Conservation (phyloP, 2,329 filamentous ascomycete species). For the Aspergillus pseudoviridinutans region DNA sequence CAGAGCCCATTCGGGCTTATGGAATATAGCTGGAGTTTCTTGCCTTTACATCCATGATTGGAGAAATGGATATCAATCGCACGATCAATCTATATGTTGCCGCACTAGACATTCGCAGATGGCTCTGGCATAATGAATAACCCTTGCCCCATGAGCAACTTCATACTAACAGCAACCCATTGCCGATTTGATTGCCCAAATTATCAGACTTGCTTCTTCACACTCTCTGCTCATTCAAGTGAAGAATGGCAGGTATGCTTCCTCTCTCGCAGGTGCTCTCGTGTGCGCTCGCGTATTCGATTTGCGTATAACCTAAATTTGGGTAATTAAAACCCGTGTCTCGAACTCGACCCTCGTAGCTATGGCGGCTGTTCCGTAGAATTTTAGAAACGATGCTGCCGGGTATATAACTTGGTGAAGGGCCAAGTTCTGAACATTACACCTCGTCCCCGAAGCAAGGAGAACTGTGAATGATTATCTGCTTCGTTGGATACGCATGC, state of each 20-base stretch:
- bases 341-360: neutral
- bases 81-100: constrained; percentile 50
- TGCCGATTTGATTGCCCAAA: neutral
- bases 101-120: constrained; percentile 11
- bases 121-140: neutral
- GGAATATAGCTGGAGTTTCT: constrained; percentile 11
- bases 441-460: neutral
- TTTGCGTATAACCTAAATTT: neutral
- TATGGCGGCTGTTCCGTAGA: neutral
- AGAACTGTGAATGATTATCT: neutral
- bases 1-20: constrained; percentile 11
- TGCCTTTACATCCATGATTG: constrained; percentile 81
- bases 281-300: neutral
- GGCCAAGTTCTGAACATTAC: neutral
- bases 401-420: neutral
- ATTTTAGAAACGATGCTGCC: neutral
- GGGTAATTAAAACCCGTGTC: neutral
- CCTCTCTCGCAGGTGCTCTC: neutral
- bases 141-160: neutral
- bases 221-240: neutral
- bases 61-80: constrained; percentile 83
- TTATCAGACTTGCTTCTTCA: neutral
- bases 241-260: neutral
- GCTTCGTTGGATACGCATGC: too few relatives aligned
- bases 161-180: neutral